phyloP scores from a whole-genome alignment of 1,139 yeast species.

The Protomyces inundatus region DNA sequence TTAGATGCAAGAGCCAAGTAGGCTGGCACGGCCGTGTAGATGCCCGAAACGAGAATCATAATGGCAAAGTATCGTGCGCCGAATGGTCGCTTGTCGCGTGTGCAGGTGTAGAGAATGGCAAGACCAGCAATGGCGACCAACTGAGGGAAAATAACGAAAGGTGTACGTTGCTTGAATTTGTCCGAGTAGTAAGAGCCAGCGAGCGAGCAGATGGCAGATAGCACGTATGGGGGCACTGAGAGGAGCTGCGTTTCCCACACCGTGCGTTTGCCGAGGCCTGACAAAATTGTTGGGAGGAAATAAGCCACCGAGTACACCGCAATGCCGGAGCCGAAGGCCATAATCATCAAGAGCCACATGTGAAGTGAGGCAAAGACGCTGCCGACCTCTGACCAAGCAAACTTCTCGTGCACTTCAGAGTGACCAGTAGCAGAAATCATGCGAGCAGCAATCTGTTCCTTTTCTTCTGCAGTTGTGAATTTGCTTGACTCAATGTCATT shows the following conservation, averaged over 20 bases:
- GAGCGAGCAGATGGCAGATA: slow-evolving; percentile 56
- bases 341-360: background rate
- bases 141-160: slow-evolving; percentile 46
- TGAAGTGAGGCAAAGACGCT: background rate
- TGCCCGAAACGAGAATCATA: slow-evolving; percentile 53
- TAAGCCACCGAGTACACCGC: slow-evolving; percentile 57
- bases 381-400: slow-evolving; percentile 4
- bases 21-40: slow-evolving; percentile 58
- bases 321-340: slow-evolving; percentile 41
- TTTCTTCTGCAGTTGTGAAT: slow-evolving; percentile 43
- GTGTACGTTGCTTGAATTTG: slow-evolving; percentile 44
- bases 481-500: slow-evolving; percentile 66
- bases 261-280: slow-evolving; percentile 52
- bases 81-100: slow-evolving; percentile 28
- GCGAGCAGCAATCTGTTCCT: slow-evolving; percentile 39
- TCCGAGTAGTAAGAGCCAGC: slow-evolving; percentile 47
- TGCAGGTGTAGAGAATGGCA: slow-evolving; percentile 44
- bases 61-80: slow-evolving; percentile 53
- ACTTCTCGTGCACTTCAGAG: slow-evolving; percentile 28
- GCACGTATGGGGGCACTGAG: slow-evolving; percentile 43
- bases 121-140: slow-evolving; percentile 52
- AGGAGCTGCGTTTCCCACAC: slow-evolving; percentile 30
- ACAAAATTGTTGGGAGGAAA: slow-evolving; percentile 57
- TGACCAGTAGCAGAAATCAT: slow-evolving; percentile 34
- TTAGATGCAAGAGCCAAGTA: slow-evolving; percentile 60